Evolutionary conservation across 2,329 filamentous ascomycete species (phyloP).

Genomic region (Trichoderma sp.): DNA sequence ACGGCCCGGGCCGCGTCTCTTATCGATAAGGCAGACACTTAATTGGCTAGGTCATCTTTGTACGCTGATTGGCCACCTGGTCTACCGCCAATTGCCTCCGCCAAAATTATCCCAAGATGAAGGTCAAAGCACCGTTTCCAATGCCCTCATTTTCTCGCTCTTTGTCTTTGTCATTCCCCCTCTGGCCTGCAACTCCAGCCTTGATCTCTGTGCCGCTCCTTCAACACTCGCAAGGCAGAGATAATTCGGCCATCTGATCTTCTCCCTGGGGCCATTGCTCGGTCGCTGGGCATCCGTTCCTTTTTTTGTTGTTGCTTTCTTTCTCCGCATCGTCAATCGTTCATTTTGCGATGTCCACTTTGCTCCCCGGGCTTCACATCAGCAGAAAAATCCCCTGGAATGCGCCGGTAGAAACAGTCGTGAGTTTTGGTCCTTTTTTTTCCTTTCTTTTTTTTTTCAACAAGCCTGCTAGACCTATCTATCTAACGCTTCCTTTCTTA

Average conservation of each 20-base stretch:
- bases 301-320: background rate
- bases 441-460: accelerated
- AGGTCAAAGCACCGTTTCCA: conserved; percentile 3
- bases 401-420: conserved; percentile 14
- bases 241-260: background rate
- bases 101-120: conserved; percentile 11
- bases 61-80: conserved; percentile 1
- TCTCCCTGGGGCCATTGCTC: background rate
- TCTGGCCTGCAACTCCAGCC: background rate
- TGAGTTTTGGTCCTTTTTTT: background rate
- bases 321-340: conserved; percentile 1
- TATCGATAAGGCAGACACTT: conserved; percentile 14
- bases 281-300: background rate
- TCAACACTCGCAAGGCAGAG: background rate
- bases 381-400: conserved; percentile 9
- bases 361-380: conserved; percentile 14
- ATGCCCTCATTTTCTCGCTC: background rate
- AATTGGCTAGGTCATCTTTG: conserved; percentile 10
- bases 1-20: conserved; percentile 11
- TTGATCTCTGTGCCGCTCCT: background rate
- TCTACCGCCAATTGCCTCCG: conserved; percentile 17
- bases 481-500: background rate
- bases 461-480: accelerated
- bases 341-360: conserved; percentile 16
- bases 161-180: background rate